phyloP scores from a whole-genome alignment of 2,329 filamentous ascomycete genomes.

The Colletotrichum tamarilloi region DNA sequence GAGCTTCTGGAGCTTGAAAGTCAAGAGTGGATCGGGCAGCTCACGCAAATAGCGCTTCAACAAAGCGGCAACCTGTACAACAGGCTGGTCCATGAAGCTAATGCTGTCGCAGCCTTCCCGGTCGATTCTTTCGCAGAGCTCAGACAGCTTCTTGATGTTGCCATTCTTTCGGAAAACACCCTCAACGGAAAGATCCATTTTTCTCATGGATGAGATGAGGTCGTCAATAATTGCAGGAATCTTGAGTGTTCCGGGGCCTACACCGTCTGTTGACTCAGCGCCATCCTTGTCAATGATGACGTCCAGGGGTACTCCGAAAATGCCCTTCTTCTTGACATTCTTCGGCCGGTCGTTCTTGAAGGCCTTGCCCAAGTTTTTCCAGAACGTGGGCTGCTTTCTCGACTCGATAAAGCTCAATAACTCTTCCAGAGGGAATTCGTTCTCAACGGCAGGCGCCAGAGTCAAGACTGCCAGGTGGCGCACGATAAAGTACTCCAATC shows the following conservation, averaged over 20 bases:
- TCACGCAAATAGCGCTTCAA: slow-evolving; percentile 96
- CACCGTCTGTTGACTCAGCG: slow-evolving; percentile 96
- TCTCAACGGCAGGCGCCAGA: slow-evolving; percentile 92
- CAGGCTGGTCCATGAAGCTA: slow-evolving; percentile 87
- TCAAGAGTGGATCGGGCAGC: slow-evolving; percentile 93
- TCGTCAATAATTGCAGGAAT: slow-evolving; percentile 97
- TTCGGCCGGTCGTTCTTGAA: slow-evolving; percentile 89
- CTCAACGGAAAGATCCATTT: slow-evolving; percentile 99
- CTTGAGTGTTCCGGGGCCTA: slow-evolving; percentile 89
- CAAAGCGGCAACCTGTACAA: slow-evolving; percentile 92
- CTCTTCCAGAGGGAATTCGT: slow-evolving; percentile 93
- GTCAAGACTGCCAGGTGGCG: slow-evolving; percentile 93
- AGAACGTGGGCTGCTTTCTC: slow-evolving; percentile 89
- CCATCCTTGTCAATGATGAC: slow-evolving; percentile 91
- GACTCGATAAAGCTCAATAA: slow-evolving; percentile 92
- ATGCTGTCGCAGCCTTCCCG: slow-evolving; percentile 85
- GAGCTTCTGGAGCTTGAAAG: slow-evolving; percentile 91
- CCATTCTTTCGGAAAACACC: slow-evolving; percentile 99
- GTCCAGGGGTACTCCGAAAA: slow-evolving; percentile 92
- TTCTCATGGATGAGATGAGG: slow-evolving; percentile 92
- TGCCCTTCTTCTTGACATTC: slow-evolving; percentile 87
- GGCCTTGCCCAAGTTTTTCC: slow-evolving; percentile 97
- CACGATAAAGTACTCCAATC: slow-evolving; percentile 96
- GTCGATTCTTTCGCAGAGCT: slow-evolving; percentile 88
- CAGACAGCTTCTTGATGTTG: slow-evolving; percentile 93